Evolutionary conservation across 106 monocot species (phyloP), one percentile per base, ranked within the genome.

Genomic region (Narthecium ossifragum): DNA sequence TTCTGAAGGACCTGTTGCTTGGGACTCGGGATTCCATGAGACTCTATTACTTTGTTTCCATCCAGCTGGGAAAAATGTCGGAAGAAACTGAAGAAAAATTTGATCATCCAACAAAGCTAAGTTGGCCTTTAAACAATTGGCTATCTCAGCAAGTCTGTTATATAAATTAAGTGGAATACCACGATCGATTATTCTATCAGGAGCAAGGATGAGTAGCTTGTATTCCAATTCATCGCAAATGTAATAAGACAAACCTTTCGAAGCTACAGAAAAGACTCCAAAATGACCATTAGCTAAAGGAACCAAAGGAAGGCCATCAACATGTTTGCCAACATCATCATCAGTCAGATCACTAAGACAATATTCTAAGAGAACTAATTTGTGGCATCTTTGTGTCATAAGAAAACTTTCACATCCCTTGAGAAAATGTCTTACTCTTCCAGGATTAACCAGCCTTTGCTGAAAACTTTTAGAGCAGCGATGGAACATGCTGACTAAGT

Each of bases 281-380:
- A 87, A 98, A 32, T 79, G 60, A 26, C 75, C 79, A 82, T 73
- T 77, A 77, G 87, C 98, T 59, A 98, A 74, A 45, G 98, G 98
- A 74, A 98, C 60, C 63, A 98, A 78, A 32, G 84, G 71, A 61
- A 98, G 72, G 5, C 90, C 90, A 68, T 64, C 70, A 60, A 60
- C 63, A 72, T 78, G 34, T 57, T 74, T 72, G 62, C 75, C 78
- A 47, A 82, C 73, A 71, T 77, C 73, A 53, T 60, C 63, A 65
- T 74, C 83, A 46, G 64, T 63, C 33, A 87, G 61, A 76, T 88
- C 84, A 43, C 67, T 77, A 28, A 98, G 78, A 60, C 83, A 86
- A 66, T 98, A 98, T 27, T 98, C 98, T 53, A 98, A 62, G 27
- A 98, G 66, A 53, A 91, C 41, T 46, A 87, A 74, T 62, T 72